phyloP scores from a whole-genome alignment of 805 yeast genomes.

The Teunomyces gatunensis region DNA sequence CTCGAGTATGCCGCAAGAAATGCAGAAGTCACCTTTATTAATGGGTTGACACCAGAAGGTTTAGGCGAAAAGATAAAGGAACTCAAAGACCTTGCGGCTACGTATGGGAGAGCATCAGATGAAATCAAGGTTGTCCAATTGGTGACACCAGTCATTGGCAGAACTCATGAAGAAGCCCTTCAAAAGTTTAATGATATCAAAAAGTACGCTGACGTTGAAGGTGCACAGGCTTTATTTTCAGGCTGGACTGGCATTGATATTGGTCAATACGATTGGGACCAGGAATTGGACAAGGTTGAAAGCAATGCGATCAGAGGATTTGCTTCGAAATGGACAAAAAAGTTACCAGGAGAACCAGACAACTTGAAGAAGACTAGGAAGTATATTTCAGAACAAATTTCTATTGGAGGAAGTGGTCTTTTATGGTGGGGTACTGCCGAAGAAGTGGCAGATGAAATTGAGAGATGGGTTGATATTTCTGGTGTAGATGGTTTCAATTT shows the following conservation, averaged over 20 bases:
- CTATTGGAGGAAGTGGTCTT: constrained; percentile 31
- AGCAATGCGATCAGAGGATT: constrained; percentile 32
- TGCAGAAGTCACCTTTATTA: constrained; percentile 43
- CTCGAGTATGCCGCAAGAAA: constrained; percentile 41
- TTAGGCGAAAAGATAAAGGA: constrained; percentile 26
- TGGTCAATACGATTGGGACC: constrained; percentile 28
- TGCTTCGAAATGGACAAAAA: constrained; percentile 32
- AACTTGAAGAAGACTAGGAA: constrained; percentile 17
- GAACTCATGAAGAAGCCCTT: constrained; percentile 41
- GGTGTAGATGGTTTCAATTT: constrained; percentile 46
- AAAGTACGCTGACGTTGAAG: constrained; percentile 37
- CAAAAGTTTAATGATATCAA: constrained; percentile 31
- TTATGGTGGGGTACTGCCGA: constrained; percentile 33
- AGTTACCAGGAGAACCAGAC: constrained; percentile 21
- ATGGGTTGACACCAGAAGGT: constrained; percentile 30
- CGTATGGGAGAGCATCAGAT: constrained; percentile 33
- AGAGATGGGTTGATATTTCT: constrained; percentile 35
- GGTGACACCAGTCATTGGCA: constrained; percentile 37
- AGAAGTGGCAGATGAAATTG: constrained; percentile 40
- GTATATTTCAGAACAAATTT: constrained; percentile 27
- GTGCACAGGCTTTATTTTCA: constrained; percentile 39
- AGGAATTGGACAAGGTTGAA: constrained; percentile 29
- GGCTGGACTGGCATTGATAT: constrained; percentile 45
- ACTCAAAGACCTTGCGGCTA: constrained; percentile 31
- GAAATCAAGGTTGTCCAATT: constrained; percentile 37